These are phyloP conservation scores for Punica granatum DNA, from an alignment of 345 rosid genomes.

Conservation along the genomic window DNA sequence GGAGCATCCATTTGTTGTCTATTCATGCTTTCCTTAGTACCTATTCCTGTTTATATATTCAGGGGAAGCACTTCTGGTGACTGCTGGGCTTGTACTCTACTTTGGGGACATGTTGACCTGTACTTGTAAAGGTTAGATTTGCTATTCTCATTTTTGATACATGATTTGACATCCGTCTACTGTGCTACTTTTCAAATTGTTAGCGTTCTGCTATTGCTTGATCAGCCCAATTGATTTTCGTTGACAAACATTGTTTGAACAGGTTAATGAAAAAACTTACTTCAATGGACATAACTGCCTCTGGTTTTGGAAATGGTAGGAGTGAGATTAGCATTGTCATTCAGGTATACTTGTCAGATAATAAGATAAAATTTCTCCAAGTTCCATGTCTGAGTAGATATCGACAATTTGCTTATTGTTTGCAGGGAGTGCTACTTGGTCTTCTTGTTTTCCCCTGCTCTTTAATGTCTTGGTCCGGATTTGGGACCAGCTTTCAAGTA, in stretches of 20 bases:
- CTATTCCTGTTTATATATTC: slow-evolving; percentile 5
- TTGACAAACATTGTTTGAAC: slow-evolving; percentile 8
- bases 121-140: slow-evolving; percentile 50
- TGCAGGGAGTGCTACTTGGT: slow-evolving; percentile 76
- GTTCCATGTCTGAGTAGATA: slow-evolving; percentile 10
- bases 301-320: slow-evolving; percentile 52
- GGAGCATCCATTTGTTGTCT: too few species aligned
- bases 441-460: slow-evolving; percentile 64
- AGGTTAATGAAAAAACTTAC: slow-evolving; percentile 41
- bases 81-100: slow-evolving; percentile 81
- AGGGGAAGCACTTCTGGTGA: slow-evolving; percentile 89
- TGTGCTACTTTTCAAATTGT: neutral
- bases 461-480: slow-evolving; percentile 40
- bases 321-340: slow-evolving; percentile 71
- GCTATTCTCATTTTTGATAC: neutral
- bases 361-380: slow-evolving; percentile 8
- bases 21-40: neutral
- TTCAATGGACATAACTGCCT: slow-evolving; percentile 32
- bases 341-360: slow-evolving; percentile 37
- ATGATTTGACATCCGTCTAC: neutral
- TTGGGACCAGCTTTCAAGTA: slow-evolving; percentile 19
- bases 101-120: slow-evolving; percentile 79
- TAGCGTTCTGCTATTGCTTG: neutral
- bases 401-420: slow-evolving; percentile 7
- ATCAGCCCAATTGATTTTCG: neutral